phyloP scores from a whole-genome alignment of 2,329 filamentous ascomycete species.

The Xylaria digitata region DNA sequence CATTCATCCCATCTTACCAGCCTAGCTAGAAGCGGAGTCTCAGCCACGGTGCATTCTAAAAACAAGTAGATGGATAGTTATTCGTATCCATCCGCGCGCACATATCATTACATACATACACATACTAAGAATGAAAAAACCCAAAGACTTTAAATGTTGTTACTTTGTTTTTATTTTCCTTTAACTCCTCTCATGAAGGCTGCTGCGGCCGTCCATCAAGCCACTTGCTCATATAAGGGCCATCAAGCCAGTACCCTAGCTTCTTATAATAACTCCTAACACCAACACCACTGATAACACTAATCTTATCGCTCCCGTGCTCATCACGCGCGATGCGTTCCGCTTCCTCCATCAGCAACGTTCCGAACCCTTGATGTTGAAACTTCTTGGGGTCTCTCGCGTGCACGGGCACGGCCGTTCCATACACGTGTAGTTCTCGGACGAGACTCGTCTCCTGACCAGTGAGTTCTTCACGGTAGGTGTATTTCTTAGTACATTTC shows the following conservation, averaged over 20 bases:
- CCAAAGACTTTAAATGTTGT: not conserved
- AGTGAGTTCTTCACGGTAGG: slow-evolving; percentile 87
- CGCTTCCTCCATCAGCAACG: slow-evolving; percentile 96
- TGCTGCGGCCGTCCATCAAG: slow-evolving; percentile 59
- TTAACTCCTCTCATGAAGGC: slow-evolving; percentile 5
- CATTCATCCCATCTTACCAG: no score
- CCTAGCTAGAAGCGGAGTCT: no score
- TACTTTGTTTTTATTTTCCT: not conserved
- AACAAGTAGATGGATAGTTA: no score
- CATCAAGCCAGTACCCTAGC: slow-evolving; percentile 92
- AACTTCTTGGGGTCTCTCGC: slow-evolving; percentile 95
- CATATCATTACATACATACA: no score
- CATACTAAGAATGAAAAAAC: not conserved
- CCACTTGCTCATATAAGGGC: slow-evolving; percentile 83
- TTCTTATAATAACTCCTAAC: slow-evolving; percentile 95
- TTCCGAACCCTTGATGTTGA: slow-evolving; percentile 97
- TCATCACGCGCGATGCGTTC: slow-evolving; percentile 95
- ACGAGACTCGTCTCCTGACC: slow-evolving; percentile 92
- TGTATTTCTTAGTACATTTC: slow-evolving; percentile 92
- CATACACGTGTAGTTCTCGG: slow-evolving; percentile 95
- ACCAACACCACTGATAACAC: slow-evolving; percentile 97
- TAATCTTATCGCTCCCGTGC: slow-evolving; percentile 93
- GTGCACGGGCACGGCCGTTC: slow-evolving; percentile 96
- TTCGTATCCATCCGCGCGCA: no score
- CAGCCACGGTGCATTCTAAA: no score